These are phyloP conservation scores for Sporothrix brunneoviolacea DNA, from an alignment of 2,329 filamentous ascomycete species.

Conservation along the genomic window DNA sequence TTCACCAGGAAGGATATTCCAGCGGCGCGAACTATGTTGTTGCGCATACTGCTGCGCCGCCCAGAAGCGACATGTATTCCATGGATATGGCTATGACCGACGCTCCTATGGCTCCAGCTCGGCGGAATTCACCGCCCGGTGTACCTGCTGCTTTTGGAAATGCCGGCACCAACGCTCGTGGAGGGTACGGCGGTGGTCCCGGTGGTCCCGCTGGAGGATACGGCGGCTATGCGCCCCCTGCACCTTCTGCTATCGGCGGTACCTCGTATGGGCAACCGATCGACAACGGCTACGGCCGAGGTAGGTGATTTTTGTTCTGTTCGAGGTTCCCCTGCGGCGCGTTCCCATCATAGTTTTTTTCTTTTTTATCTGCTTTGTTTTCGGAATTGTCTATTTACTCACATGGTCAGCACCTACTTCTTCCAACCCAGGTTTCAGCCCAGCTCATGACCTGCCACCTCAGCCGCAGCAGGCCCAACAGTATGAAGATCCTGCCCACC, in stretches of 20 bases:
- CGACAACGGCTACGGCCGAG: constrained; percentile 17
- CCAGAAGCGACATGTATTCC: constrained; percentile 10
- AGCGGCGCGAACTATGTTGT: constrained; percentile 14
- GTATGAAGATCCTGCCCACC: constrained; percentile 35
- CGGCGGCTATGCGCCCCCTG: constrained; percentile 47
- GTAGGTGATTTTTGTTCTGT: constrained; percentile 8
- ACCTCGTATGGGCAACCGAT: constrained; percentile 15
- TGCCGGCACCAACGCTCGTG: constrained; percentile 9
- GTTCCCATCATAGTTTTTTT: constrained; percentile 29
- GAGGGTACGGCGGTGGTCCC: neutral
- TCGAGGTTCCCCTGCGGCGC: neutral
- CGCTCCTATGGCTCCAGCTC: neutral
- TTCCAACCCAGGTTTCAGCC: constrained; percentile 29
- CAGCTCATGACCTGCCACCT: constrained; percentile 29
- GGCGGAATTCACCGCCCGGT: constrained; percentile 14
- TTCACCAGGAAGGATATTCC: constrained; percentile 15
- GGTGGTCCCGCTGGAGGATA: constrained; percentile 42
- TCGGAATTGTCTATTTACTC: neutral
- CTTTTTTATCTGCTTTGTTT: neutral
- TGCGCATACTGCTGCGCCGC: too few relatives aligned
- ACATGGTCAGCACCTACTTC: constrained; percentile 36
- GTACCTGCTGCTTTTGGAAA: constrained; percentile 4
- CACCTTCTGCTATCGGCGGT: constrained; percentile 13
- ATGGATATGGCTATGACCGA: constrained; percentile 18
- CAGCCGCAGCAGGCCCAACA: constrained; percentile 29